Evolutionary conservation across 208 protist species (phyloP).

Genomic region (Wallacemonas sp.): DNA sequence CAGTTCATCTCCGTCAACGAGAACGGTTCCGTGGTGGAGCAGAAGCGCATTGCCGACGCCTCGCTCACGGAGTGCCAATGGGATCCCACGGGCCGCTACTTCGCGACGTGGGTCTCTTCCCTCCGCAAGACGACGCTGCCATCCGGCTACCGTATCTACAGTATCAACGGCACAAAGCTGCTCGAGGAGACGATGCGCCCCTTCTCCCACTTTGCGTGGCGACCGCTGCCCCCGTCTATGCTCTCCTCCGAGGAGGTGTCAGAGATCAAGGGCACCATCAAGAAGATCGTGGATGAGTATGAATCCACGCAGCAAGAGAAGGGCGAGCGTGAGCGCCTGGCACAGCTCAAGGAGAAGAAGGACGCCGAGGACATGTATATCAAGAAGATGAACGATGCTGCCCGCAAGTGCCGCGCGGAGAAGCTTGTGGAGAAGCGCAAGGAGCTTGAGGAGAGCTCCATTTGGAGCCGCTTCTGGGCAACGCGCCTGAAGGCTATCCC

Average conservation of each 20-base stretch:
- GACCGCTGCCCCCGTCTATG: constrained; percentile 78
- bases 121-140: constrained; percentile 52
- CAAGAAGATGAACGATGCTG: constrained; percentile 74
- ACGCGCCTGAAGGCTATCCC: constrained; percentile 67
- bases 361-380: constrained; percentile 75
- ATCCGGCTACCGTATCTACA: constrained; percentile 85
- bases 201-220: constrained; percentile 88
- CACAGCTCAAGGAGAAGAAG: constrained; percentile 37
- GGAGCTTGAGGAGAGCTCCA: constrained; percentile 61
- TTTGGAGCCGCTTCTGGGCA: constrained; percentile 71
- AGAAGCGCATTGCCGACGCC: constrained; percentile 53
- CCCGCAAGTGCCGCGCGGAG: constrained; percentile 49
- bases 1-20: constrained; percentile 83
- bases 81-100: constrained; percentile 91
- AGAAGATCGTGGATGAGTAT: constrained; percentile 70
- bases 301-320: constrained; percentile 44
- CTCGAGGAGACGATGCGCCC: constrained; percentile 57
- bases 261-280: constrained; percentile 49
- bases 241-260: constrained; percentile 56
- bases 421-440: constrained; percentile 44
- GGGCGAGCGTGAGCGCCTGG: constrained; percentile 35
- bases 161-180: constrained; percentile 74
- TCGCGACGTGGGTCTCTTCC: constrained; percentile 79
- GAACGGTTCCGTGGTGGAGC: constrained; percentile 59
- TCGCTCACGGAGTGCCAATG: constrained; percentile 80